Evolutionary conservation across 805 yeast species (phyloP), one percentile per base, ranked within the genome.

Genomic region (Nakazawaea siamensis): DNA sequence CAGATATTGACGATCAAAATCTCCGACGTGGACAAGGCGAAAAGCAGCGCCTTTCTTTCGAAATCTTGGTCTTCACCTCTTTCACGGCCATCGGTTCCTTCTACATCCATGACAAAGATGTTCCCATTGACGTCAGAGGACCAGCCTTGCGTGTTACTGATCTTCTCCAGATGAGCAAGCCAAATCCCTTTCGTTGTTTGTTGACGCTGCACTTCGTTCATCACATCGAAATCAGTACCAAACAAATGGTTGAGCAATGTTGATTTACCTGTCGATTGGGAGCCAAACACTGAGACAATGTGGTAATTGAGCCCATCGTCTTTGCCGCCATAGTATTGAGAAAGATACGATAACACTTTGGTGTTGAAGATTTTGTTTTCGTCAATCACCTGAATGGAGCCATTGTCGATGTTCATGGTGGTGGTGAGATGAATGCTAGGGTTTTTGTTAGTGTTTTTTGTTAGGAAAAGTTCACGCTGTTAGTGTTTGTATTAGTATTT

Each of bases 11-110:
- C 81, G 41, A 92, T 86, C 47, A 92, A 66, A 4, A 88, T 77
- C 51, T 92, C 97, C 12, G 92, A 77, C 0, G 96, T 88, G 9
- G 97, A 75, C 42, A 92, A 64, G 0, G 98, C 97, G 64, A 92
- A 92, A 28, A 92, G 62, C 0, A 97, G 97, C 1, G 96, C 88
- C 48, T 92, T 92, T 39, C 98, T 73, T 58, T 92, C 98, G 56
- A 92, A 92, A 58, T 92, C 98, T 58, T 92, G 97, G 57, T 92
- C 97, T 49, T 92, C 98, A 18, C 97, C 97, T 37, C 97, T 73
- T 59, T 92, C 98, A 41, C 96, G 72, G 32, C 98, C 97, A 60
- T 92, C 98, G 1, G 97, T 88, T 32, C 98, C 98, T 60, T 92
- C 98, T n/a, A 92, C 97, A 53, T 92, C 98, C 70, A 92, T 71